A percentile compares a stretch with the other conserved stretches of the same genome.
phyloP scores from a whole-genome alignment of 805 yeast species.

The Candida sithepensis region DNA sequence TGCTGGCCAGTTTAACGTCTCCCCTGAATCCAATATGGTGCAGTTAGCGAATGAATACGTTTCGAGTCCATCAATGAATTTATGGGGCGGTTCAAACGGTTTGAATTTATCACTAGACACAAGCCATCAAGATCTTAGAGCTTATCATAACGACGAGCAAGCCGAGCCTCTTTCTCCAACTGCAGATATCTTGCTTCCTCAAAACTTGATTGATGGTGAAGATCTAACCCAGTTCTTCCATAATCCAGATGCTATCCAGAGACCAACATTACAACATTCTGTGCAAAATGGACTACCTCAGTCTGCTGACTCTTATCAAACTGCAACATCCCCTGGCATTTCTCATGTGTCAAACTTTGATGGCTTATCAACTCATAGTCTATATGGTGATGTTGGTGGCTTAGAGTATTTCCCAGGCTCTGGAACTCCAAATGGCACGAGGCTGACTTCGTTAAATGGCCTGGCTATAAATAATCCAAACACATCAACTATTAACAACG shows the following conservation, averaged over 20 bases:
- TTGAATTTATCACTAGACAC: slow-evolving; percentile 7
- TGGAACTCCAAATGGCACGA: slow-evolving; percentile 5
- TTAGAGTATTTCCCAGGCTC: slow-evolving; percentile 7
- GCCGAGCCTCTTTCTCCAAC: slow-evolving; percentile 11
- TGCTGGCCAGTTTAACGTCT: slow-evolving; percentile 1
- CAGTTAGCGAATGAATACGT: slow-evolving; percentile 8
- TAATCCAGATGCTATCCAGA: background rate
- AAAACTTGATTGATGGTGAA: slow-evolving; percentile 27
- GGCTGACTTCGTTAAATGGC: background rate
- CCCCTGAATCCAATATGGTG: slow-evolving; percentile 16
- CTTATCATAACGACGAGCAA: background rate
- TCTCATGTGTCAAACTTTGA: slow-evolving; percentile 16
- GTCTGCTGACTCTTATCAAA: slow-evolving; percentile 5
- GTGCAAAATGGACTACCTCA: slow-evolving; percentile 1
- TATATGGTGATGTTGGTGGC: slow-evolving; percentile 6
- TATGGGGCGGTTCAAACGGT: slow-evolving; percentile 12
- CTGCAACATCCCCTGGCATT: slow-evolving; percentile 12
- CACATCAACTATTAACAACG: background rate
- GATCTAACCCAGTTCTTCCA: slow-evolving; percentile 9
- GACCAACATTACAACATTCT: background rate
- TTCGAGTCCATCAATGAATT: slow-evolving; percentile 10
- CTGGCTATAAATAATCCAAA: background rate
- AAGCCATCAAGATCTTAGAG: background rate
- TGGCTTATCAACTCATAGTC: slow-evolving; percentile 8
- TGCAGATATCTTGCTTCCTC: slow-evolving; percentile 28